A percentile compares a stretch with the other conserved stretches of the same genome.
These are phyloP conservation scores for Macrocystidia cucumis DNA, from an alignment of 1,284 basidiomycete species.

Conservation along the genomic window DNA sequence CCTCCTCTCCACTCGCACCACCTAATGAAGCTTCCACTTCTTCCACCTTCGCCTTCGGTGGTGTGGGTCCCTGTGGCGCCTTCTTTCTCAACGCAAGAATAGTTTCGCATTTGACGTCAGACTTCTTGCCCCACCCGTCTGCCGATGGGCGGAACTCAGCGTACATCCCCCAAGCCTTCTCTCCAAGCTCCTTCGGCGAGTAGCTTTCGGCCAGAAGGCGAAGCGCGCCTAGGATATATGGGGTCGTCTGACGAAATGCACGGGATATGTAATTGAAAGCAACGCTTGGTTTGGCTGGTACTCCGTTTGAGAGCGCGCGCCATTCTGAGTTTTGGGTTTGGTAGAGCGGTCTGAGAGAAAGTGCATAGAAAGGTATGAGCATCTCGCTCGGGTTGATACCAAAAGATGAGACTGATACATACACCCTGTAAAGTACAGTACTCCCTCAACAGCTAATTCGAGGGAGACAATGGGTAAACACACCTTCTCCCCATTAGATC, in stretches of 20 bases:
- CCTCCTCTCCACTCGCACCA: neutral
- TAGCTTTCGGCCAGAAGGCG: constrained; percentile 71
- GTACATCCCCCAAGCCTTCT: constrained; percentile 66
- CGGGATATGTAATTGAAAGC: constrained; percentile 82
- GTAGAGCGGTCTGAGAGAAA: constrained; percentile 64
- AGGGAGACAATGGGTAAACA: constrained; percentile 21
- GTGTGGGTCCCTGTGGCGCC: constrained; percentile 5
- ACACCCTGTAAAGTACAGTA: too few relatives aligned
- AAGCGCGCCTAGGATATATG: constrained; percentile 74
- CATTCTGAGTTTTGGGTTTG: constrained; percentile 64
- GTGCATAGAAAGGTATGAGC: neutral
- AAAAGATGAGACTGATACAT: too few relatives aligned
- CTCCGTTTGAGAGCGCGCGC: constrained; percentile 74
- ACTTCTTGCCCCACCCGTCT: constrained; percentile 69
- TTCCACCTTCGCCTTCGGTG: constrained; percentile 4
- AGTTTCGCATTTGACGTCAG: constrained; percentile 53
- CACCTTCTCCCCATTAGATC: constrained; percentile 85
- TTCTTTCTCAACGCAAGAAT: constrained; percentile 50
- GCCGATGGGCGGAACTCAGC: constrained; percentile 67
- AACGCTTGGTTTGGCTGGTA: constrained; percentile 63
- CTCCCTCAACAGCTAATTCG: neutral
- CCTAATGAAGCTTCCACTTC: neutral
- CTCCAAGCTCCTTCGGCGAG: constrained; percentile 57
- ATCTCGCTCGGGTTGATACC: too few relatives aligned
- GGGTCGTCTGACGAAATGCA: constrained; percentile 69